Evolutionary conservation across 169 alveolate species (phyloP), one percentile per base, ranked within the genome.

Genomic region (Haemoproteus tartakovskyi): DNA sequence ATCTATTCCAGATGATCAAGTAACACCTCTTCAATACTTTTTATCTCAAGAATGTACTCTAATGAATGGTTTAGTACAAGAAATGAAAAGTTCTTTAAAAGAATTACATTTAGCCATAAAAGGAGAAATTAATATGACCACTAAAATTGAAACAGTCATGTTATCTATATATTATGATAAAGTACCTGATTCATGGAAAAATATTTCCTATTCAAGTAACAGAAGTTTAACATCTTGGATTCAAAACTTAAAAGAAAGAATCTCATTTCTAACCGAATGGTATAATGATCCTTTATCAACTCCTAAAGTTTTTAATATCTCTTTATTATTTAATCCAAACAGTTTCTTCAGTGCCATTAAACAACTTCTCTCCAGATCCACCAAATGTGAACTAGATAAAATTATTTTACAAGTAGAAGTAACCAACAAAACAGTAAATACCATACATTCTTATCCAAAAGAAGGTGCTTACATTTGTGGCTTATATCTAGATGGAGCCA

Each of bases 341-440:
- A 94, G 98, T 29, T 96, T 94, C 91, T 91, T 96, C 67, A 96
- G 98, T 14, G 98, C 99, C n/a, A 94, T 96, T 78, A 93, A 94
- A 79, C 97, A 96, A 90, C 91, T 92, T 36, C 89, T 92, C 59
- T 96, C 98, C 27, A 90, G 97, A 91, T 91, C 89, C 52, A 93
- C 91, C 67, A 93, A 89, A 48, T 89, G 92, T 46, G 98, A 95
- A 85, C 87, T 96, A 56, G 96, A 96, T 86, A 93, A 92, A 86
- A 92, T 96, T 80, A 91, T 87, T 80, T 93, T 96, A 67, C 90
- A 91, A 78, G 95, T 98, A 36, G 98, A 95, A 30, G 95, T 95
- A 59, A 91, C 97, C 12, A 95, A 95, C 91, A 92, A 92, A 78
- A 92, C 91, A 24, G 89, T 90, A 40, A 91, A 91, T 64, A 94